Evolutionary conservation across 108 stramenopile genomes (phyloP), one percentile per base, ranked within the genome.

Genomic region (Bacterosira constricta): DNA sequence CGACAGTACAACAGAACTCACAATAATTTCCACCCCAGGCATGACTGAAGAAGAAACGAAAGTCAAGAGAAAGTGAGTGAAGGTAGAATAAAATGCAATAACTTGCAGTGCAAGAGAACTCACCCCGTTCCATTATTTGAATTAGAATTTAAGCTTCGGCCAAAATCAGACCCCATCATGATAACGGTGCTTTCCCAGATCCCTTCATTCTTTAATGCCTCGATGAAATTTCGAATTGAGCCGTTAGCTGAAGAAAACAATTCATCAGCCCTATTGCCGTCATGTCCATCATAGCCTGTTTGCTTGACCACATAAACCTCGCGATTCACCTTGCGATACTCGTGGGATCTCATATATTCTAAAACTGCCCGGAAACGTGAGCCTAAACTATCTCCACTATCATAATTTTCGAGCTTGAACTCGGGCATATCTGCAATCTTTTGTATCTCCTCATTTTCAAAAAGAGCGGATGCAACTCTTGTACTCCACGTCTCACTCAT

Each of bases 181-280:
- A n/a, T n/a, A n/a, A n/a, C n/a, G 8, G 76, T 63, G 12, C 73
- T 49, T 1, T 86, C 64, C 85, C 85, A 86, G 25, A 81, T 51
- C 37, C 55, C 66, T 35, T 70, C 69, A 0, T 30, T 6, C 34
- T 83, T 77, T 50, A 86, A 45, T 50, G 80, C 73, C 29, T 53
- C 34, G 10, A 73, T 38, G 26, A 83, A 83, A 27, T 31, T 23
- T 30, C 37, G 52, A 21, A 85, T 41, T 11, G 78, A 81, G 12
- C 13, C 39, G 32, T 85, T 76, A 47, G 75, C 45, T 27, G 52
- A 32, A 17, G 11, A 30, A 21, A 54, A 15, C 36, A 45, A 34
- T 23, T 45, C 54, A 25, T 50, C 44, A 13, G 36, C 12, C 5
- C 32, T 25, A 25, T 44, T 47, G 0, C 36, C 65, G 21, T 36